Evolutionary conservation across 164 flowering plant species (phyloP).

Genomic region (Dillenia turbinata): DNA sequence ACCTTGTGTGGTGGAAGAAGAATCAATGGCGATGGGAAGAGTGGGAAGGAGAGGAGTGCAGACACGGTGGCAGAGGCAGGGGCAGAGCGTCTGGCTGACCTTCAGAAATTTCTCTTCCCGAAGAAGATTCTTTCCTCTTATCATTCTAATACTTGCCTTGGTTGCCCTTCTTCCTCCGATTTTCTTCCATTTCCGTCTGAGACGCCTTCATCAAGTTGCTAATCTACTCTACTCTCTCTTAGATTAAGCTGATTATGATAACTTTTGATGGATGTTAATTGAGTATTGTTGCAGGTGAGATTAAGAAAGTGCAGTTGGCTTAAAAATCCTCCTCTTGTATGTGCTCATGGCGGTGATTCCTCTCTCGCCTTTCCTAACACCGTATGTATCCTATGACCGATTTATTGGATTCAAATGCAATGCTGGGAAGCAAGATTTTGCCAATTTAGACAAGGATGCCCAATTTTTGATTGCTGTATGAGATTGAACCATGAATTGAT

Average conservation of each 20-base stretch:
- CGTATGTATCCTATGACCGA: constrained; percentile 28
- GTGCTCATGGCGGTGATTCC: constrained; percentile 99
- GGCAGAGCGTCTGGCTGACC: too few relatives aligned
- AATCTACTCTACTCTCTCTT: not conserved
- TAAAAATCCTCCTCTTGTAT: constrained; percentile 73
- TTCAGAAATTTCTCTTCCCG: not conserved
- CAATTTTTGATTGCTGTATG: too few relatives aligned
- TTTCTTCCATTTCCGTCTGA: constrained; percentile 76
- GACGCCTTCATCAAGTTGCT: constrained; percentile 55
- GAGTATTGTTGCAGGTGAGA: constrained; percentile 45
- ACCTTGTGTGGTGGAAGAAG: too few relatives aligned
- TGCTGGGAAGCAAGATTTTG: too few relatives aligned
- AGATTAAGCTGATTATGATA: not conserved
- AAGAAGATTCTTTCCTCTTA: constrained; percentile 13
- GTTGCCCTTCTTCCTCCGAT: constrained; percentile 68
- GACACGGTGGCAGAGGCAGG: too few relatives aligned
- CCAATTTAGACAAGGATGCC: too few relatives aligned
- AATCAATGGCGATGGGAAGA: too few relatives aligned
- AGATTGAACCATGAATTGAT: too few relatives aligned
- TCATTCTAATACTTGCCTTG: constrained; percentile 42
- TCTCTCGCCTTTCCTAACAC: constrained; percentile 83
- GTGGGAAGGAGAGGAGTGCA: too few relatives aligned
- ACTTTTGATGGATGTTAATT: not conserved
- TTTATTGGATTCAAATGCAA: too few relatives aligned
- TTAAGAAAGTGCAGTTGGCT: constrained; percentile 72